Conservation (phyloP, 257 asterid genomes). For the Solanum chiquidenum region DNA sequence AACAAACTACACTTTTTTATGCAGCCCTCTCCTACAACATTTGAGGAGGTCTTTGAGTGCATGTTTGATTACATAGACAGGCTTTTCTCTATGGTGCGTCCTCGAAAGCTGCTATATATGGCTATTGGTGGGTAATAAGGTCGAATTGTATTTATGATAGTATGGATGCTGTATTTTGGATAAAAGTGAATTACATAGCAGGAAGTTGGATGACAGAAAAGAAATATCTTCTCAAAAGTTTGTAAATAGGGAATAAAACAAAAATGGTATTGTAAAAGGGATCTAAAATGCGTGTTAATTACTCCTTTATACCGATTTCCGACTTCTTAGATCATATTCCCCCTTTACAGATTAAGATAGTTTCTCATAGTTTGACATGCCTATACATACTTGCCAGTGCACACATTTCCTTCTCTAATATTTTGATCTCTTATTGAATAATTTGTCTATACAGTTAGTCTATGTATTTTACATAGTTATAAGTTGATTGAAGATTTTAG, state of each 20-base stretch:
- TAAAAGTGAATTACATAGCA: background rate
- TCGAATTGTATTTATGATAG: background rate
- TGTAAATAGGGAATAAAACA: background rate
- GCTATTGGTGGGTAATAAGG: slow-evolving; percentile 41
- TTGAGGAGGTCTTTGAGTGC: slow-evolving; percentile 38
- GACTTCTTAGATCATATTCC: background rate
- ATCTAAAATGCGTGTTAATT: background rate
- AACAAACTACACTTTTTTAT: background rate
- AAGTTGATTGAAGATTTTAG: background rate
- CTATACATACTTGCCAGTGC: background rate
- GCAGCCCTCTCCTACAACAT: slow-evolving; percentile 31
- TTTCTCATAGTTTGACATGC: background rate
- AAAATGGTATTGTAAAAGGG: background rate
- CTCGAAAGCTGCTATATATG: slow-evolving; percentile 40
- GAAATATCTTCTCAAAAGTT: background rate
- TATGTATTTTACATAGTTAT: background rate
- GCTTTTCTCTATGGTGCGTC: slow-evolving; percentile 41
- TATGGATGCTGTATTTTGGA: background rate
- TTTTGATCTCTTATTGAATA: background rate
- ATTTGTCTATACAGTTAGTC: background rate
- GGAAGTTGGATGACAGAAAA: background rate
- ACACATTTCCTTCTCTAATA: background rate
- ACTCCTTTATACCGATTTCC: background rate
- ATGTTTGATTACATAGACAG: slow-evolving; percentile 36
- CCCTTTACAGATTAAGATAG: background rate